Base-by-base conservation (phyloP, 108 stramenopile genomes). In the Discostella stelligeroides region DNA sequence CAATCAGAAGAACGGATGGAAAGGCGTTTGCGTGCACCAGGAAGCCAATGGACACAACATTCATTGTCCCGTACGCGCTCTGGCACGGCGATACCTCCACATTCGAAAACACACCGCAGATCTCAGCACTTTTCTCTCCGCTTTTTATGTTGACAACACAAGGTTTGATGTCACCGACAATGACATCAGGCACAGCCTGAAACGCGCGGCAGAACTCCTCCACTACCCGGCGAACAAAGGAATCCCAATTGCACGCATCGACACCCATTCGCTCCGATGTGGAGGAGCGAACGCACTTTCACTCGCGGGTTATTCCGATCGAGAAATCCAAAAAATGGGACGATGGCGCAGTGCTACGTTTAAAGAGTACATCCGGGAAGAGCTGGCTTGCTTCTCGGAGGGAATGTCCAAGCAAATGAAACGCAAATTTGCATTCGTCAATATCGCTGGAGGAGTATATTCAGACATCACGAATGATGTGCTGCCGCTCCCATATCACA, bases 271-370 rank as follows among this genome's bases (percentile, higher is more conserved):
- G 6, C 34, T 34, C 34, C 48, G 48, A 21, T 18, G 48, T 17
- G 61, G 61, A 13, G 61, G 61, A 11, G 42, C 61, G 12, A 62
- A 62, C 45, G 61, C 61, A 2, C 60, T 60, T 8, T 37, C 60
- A 12, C 40, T 60, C 23, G 34, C 60, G 0, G 60, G 60, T 0
- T 60, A 60, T 15, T 41, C 21, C 41, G 38, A 60, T 1, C 23
- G 17, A 0, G 20, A 62, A 3, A 62, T 62, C 20, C 40, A 62
- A 27, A 62, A 62, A n/a, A n/a, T n/a, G n/a, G n/a, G n/a, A n/a
- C n/a, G n/a, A n/a, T n/a, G n/a, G n/a, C n/a, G n/a, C n/a, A n/a
- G n/a, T n/a, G n/a, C n/a, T n/a, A n/a, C n/a, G n/a, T n/a, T n/a
- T 23, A 62, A 20, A 42, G 61, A 34, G 9, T 53, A 53, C 27